Base-by-base conservation (phyloP, 805 yeast species). In the Huiozyma sinensis region DNA sequence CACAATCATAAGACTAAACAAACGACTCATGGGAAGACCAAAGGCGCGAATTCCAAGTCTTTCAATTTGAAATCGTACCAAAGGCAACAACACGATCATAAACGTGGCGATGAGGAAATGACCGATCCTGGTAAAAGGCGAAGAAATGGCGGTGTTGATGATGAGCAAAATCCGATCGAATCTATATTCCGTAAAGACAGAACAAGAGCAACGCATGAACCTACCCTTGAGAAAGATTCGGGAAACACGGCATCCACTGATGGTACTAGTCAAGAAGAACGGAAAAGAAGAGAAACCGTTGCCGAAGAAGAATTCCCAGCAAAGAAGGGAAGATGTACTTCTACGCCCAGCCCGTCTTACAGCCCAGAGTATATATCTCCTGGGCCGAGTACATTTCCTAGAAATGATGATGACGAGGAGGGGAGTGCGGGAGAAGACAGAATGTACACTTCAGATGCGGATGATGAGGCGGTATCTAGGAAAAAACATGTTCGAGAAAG, bases 51-150 rank as follows among this genome's bases (percentile, higher is more conserved):
- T 6, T 52, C 53, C 33, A 58, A 55, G 39, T 51, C 60, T 5
- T 59, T 59, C 39, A 59, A 58, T 39, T 41, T 59, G 39, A 59
- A 59, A 34, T 50, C 56, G 34, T 59, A 58, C 31, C 59, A 39
- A 45, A 44, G 41, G 33, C 32, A 27, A 28, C 37, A 40, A 44
- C 38, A 34, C 28, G n/a, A 13, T 11, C 31, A 6, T 11, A 17
- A 17, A 17, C 24, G 24, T 17, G 24, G 4, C 24, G 24, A 17
- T 17, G 24, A 17, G 24, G 24, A 17, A 17, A 17, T 17, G 24
- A 13, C 37, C 8, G n/a, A 31, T 31, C 9, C 12, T 17, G 39
- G 30, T 17, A 17, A 37, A 37, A 13, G 17, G 30, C 13, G 39
- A 37, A 17, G n/a, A 7, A 28, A 38, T 38, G 7, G 8, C 32